Evolutionary conservation across 2,329 filamentous ascomycete genomes (phyloP).

Genomic region (Pseudogymnoascus verrucosus): DNA sequence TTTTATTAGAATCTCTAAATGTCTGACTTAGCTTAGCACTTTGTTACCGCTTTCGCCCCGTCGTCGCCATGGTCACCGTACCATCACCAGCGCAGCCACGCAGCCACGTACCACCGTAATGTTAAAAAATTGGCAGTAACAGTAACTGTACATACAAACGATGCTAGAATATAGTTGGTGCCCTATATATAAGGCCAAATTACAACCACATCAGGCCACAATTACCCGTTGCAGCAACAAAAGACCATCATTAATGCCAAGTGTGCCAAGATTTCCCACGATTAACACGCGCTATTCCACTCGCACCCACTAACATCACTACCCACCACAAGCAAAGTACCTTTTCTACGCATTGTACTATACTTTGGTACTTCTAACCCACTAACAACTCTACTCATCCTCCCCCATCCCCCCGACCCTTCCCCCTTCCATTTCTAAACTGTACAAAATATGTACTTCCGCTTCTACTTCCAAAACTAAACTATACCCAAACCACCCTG

Average conservation of each 20-base stretch:
- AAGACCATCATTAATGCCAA: background rate
- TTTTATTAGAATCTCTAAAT: background rate
- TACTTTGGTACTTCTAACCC: background rate
- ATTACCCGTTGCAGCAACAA: background rate
- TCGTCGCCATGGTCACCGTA: background rate
- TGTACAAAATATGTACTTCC: too few species aligned
- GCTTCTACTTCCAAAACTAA: background rate
- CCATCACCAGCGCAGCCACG: background rate
- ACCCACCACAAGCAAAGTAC: background rate
- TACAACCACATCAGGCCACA: background rate
- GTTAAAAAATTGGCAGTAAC: background rate
- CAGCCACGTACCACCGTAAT: background rate
- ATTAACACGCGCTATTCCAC: background rate
- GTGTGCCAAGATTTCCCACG: background rate
- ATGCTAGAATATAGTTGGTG: background rate
- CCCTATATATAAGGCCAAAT: background rate
- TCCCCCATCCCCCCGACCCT: background rate
- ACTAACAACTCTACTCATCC: too few species aligned
- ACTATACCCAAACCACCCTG: background rate
- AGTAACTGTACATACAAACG: background rate
- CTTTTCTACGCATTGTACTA: background rate
- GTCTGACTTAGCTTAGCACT: background rate
- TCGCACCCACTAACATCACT: background rate
- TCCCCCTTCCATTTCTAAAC: background rate
- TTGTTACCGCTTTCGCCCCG: background rate